These are phyloP conservation scores for Saitozyma sp. DNA, from an alignment of 768 basidiomycete species.

Conservation along the genomic window DNA sequence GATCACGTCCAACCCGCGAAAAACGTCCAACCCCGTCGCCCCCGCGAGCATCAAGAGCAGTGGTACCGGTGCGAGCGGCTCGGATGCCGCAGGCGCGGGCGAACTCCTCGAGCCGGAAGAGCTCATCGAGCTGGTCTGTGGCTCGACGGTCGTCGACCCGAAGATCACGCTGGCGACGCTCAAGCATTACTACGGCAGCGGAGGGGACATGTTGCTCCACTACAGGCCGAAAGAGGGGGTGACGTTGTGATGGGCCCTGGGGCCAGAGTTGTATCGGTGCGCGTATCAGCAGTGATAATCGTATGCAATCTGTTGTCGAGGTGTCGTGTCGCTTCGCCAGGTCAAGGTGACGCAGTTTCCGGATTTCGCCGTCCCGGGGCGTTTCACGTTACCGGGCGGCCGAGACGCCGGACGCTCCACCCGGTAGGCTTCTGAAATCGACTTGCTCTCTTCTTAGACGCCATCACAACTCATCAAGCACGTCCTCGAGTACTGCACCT, in stretches of 20 bases:
- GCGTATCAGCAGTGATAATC: too few species aligned
- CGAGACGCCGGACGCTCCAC: too few species aligned
- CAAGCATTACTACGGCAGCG: constrained; percentile 63
- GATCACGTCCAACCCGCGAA: constrained; percentile 17
- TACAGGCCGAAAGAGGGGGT: constrained; percentile 43
- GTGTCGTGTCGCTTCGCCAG: too few species aligned
- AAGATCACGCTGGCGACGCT: constrained; percentile 89
- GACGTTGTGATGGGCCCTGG: not conserved
- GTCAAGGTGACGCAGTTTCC: too few species aligned
- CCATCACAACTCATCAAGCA: too few species aligned
- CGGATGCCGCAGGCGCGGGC: not conserved
- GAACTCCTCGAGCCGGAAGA: constrained; percentile 59
- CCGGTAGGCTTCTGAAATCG: too few species aligned
- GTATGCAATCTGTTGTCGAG: too few species aligned
- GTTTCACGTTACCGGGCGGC: too few species aligned
- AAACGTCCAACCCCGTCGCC: constrained; percentile 6
- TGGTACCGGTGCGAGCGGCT: constrained; percentile 6
- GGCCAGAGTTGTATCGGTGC: not conserved
- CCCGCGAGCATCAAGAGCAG: not conserved
- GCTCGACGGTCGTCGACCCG: constrained; percentile 75
- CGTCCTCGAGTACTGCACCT: too few species aligned
- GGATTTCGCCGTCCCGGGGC: too few species aligned
- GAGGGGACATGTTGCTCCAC: constrained; percentile 50
- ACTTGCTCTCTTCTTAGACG: too few species aligned
- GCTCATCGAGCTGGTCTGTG: constrained; percentile 82